Percentiles rank a stretch among this genome's conserved stretches.
phyloP scores from a whole-genome alignment of 2,329 filamentous ascomycete species.

The Phaeosphaeria sp. region DNA sequence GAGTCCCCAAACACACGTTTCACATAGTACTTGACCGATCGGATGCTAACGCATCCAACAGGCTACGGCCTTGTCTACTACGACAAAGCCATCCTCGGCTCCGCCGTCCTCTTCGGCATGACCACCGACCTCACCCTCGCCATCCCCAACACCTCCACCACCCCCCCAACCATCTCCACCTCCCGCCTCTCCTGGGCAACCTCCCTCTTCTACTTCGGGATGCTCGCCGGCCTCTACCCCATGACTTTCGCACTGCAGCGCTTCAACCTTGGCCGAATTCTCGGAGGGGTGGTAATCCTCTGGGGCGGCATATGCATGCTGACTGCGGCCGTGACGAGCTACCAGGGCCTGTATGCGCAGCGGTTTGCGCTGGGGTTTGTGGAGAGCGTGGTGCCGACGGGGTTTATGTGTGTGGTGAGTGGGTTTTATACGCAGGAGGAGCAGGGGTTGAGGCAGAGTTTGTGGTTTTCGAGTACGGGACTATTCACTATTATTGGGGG shows the following conservation, averaged over 20 bases:
- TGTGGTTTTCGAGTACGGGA: conserved; percentile 69
- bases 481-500: conserved; percentile 44
- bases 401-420: conserved; percentile 62
- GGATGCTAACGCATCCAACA: neutral
- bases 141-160: conserved; percentile 58
- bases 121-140: conserved; percentile 70
- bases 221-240: conserved; percentile 76
- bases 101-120: conserved; percentile 78
- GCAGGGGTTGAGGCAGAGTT: conserved; percentile 62
- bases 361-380: conserved; percentile 64
- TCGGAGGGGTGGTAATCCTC: conserved; percentile 68
- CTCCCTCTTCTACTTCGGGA: conserved; percentile 81
- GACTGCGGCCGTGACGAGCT: conserved; percentile 70
- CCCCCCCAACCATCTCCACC: conserved; percentile 67
- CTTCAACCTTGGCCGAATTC: conserved; percentile 69
- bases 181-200: conserved; percentile 77
- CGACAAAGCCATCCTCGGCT: conserved; percentile 78
- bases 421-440: conserved; percentile 52
- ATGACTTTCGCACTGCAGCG: conserved; percentile 75
- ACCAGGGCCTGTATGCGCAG: conserved; percentile 66
- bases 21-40: no score
- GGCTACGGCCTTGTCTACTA: conserved; percentile 74
- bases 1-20: no score
- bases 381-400: conserved; percentile 63
- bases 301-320: conserved; percentile 74